phyloP scores from a whole-genome alignment of 768 basidiomycete species.

The Auriscalpium orientale region DNA sequence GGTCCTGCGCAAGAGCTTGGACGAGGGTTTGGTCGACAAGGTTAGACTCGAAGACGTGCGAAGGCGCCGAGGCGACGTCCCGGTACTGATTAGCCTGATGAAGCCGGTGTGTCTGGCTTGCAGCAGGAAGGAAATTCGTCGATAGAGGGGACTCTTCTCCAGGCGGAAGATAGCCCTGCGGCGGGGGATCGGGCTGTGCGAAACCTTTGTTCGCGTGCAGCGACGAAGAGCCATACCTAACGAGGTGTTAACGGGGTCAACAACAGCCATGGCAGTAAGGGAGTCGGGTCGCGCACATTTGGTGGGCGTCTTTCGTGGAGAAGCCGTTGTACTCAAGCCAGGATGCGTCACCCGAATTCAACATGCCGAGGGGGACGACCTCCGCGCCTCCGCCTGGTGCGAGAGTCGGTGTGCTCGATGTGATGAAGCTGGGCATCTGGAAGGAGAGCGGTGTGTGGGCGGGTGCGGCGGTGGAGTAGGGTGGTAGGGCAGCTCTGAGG shows the following conservation, averaged over 20 bases:
- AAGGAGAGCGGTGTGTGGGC: slow-evolving; percentile 24
- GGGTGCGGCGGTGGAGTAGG: slow-evolving; percentile 2
- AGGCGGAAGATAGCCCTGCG: too few species aligned
- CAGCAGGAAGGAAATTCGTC: too few species aligned
- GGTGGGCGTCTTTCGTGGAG: background rate
- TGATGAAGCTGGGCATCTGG: slow-evolving; percentile 62
- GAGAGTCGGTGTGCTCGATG: slow-evolving; percentile 48
- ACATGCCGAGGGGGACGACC: slow-evolving; percentile 37
- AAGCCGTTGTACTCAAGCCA: slow-evolving; percentile 13
- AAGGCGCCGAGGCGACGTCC: too few species aligned
- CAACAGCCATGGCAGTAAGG: background rate
- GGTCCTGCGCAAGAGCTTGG: too few species aligned
- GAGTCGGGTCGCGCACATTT: slow-evolving; percentile 5
- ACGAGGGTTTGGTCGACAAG: too few species aligned
- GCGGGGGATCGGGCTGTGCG: too few species aligned
- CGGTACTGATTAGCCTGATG: too few species aligned
- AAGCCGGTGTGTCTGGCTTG: too few species aligned
- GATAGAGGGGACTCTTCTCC: too few species aligned
- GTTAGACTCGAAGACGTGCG: too few species aligned
- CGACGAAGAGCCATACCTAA: slow-evolving; percentile 2
- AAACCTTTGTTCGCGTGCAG: background rate
- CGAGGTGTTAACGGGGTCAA: background rate
- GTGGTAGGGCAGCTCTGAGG: too few species aligned
- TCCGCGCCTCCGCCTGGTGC: slow-evolving; percentile 72
- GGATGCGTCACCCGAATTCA: slow-evolving; percentile 9